A percentile compares a stretch with the other conserved stretches of the same genome.
phyloP scores from a whole-genome alignment of 129 eudicot species.

The Escallonia rubra region DNA sequence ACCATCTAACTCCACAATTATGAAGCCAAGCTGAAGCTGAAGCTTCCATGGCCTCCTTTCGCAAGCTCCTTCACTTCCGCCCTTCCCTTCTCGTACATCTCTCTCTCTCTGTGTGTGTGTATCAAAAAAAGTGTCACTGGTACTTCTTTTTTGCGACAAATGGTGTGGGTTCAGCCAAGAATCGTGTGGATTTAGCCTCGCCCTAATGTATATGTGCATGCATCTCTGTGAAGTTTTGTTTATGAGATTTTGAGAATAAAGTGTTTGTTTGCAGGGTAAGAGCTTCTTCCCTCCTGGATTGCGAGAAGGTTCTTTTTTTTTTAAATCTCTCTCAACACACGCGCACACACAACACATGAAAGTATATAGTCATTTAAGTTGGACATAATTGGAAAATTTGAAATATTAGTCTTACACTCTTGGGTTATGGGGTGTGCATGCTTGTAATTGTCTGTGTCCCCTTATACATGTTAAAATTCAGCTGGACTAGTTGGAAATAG shows the following conservation, averaged over 20 bases:
- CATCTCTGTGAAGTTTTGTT: conserved; percentile 8
- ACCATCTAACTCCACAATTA: too few species aligned
- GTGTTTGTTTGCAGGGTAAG: conserved; percentile 29
- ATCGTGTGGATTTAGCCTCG: not conserved
- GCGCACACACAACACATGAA: not conserved
- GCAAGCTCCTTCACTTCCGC: conserved; percentile 35
- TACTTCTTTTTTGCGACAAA: too few species aligned
- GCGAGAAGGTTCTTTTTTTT: conserved; percentile 26
- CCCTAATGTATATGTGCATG: not conserved
- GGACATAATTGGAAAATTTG: too few species aligned
- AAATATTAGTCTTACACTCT: too few species aligned
- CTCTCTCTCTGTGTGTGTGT: conserved; percentile 9
- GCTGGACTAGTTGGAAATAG: too few species aligned
- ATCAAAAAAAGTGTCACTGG: not conserved
- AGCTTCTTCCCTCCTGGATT: conserved; percentile 15
- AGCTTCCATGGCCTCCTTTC: conserved; percentile 38
- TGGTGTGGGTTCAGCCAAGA: too few species aligned
- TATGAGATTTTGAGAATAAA: not conserved
- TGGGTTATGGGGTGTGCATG: too few species aligned
- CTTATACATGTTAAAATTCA: too few species aligned
- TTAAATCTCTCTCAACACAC: not conserved
- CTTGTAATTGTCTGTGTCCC: too few species aligned
- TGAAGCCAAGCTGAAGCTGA: conserved; percentile 2
- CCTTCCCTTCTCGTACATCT: conserved; percentile 31
- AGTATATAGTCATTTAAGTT: not conserved